Base-by-base conservation (phyloP, 495 filamentous ascomycete genomes). In the Aspergillus sparsus region DNA sequence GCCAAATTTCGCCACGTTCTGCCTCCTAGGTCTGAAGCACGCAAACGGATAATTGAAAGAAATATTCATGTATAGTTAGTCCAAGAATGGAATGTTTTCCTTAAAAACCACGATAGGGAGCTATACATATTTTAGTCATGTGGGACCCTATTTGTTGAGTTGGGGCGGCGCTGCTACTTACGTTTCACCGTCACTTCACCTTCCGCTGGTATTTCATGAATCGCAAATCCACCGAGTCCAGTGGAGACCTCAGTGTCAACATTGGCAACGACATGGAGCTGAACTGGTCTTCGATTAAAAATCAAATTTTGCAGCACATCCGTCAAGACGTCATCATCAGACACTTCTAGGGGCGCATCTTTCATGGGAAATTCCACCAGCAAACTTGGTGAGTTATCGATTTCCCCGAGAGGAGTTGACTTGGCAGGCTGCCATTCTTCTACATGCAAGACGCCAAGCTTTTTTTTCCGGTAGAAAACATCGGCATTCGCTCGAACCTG, bases 111-210 rank as follows among this genome's bases (percentile, higher is more conserved):
- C 74, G 74, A 66, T 73, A 66, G 69, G 83, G 73, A 47, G 69
- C 71, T 74, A 76, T 55, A 34, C 36, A 59, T 35, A 16, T 31
- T 49, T 72, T 62, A 73, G 27, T 47, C 15, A 9, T 9, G 68
- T 68, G 46, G 62, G 65, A 67, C 41, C 53, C 3, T 36, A 41
- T 42, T 10, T 10, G 50, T 42, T 34, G n/a, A 15, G 32, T 8
- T 36, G 7, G 32, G 15, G 2, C 44, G 32, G 15, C 27, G 55
- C 45, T 32, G 52, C 21, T 64, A 87, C 84, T 84, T 77, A 93
- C 92, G 89, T 81, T 96, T 94, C 69, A 98, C 84, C 66, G 86
- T 86, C 47, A 98, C 85, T 63, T 87, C 83, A 44, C 94, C 93
- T 74, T 93, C 81, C 6, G 90, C 90, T 11, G 93, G 93, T 61